phyloP scores from a whole-genome alignment of 2,329 filamentous ascomycete genomes.

The Colletotrichum sp. region DNA sequence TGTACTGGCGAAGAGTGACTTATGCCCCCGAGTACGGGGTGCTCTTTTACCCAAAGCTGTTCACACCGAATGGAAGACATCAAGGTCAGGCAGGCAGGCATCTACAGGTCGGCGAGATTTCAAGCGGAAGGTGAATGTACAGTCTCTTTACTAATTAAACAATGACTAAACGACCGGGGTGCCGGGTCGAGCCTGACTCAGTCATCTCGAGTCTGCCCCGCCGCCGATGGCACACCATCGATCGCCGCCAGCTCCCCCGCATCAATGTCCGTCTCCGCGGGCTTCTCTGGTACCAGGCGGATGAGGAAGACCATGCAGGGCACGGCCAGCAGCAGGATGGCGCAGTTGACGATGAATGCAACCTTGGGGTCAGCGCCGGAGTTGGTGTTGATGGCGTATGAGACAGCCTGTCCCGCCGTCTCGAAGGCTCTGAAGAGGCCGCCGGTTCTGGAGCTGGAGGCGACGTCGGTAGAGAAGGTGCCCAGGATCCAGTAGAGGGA shows the following conservation, averaged over 20 bases:
- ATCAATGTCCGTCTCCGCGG: conserved; percentile 1
- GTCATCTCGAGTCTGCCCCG: not conserved
- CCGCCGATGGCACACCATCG: not conserved
- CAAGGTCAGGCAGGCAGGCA: not conserved
- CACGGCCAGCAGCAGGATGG: not conserved
- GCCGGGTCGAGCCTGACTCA: not conserved
- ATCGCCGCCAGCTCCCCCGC: not conserved
- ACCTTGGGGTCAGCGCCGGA: not conserved
- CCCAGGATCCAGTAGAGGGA: conserved; percentile 41
- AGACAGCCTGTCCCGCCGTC: conserved; percentile 32
- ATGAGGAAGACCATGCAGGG: conserved; percentile 13
- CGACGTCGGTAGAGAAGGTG: conserved; percentile 37
- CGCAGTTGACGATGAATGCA: not conserved
- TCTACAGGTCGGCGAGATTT: not conserved
- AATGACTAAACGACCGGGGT: not conserved
- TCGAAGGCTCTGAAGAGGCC: conserved; percentile 32
- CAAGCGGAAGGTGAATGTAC: not conserved
- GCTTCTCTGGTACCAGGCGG: not conserved
- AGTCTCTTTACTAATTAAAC: not conserved
- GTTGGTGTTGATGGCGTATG: conserved; percentile 32
- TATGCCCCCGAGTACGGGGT: not conserved
- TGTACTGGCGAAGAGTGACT: not conserved
- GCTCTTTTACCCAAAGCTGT: rapidly evolving
- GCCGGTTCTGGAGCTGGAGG: conserved; percentile 31
- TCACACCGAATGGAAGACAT: not conserved